Base-by-base conservation (phyloP, 257 asterid species). In the Solanum habrochaites region DNA sequence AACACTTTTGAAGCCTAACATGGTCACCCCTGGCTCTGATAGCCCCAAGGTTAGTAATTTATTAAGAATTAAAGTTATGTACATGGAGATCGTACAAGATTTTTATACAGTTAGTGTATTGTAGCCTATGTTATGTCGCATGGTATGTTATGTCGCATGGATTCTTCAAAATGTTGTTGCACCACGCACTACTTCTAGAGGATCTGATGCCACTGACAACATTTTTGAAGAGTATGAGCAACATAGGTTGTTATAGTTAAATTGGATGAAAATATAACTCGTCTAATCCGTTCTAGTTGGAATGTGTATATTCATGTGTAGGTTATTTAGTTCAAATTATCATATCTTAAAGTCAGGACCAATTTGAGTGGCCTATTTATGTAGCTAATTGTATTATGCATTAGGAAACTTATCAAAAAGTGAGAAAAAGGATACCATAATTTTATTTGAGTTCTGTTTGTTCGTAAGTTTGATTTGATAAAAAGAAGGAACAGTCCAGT, bases 21-120 rank as follows among this genome's bases (percentile, higher is more conserved):
- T 94, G 98, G 98, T 95, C 88, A 93, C 98, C 4, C 97, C 98
- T 7, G 98, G 98, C 77, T 95, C 98, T 35, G 91, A 93, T 74
- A 88, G 95, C 89, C 94, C 97, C 83, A 95, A 95, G 95, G 98
- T 94, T 71, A 25, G 31, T 20, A 67, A 39, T 14, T 70, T 15
- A 14, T 29, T 29, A 15, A 29, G 11, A 20, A 35, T 37, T 9
- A 10, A 72, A 71, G 27, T 72, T 35, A 35, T 20, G 35, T 8
- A 71, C 27, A 20, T 4, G 4, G 16, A 35, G 47, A 35, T 0
- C 4, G 29, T 72, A 31, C 0, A 15, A 31, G 12, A 15, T 31
- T 31, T 31, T 70, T 16, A 31, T 18, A 71, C 8, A 16, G 3
- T 35, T 12, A 32, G 0, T 31, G 43, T 70, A 29, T 13, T 47